Evolutionary conservation across 768 basidiomycete genomes (phyloP), one percentile per base, ranked within the genome.

Genomic region (Leucosporidium creatinivorum): DNA sequence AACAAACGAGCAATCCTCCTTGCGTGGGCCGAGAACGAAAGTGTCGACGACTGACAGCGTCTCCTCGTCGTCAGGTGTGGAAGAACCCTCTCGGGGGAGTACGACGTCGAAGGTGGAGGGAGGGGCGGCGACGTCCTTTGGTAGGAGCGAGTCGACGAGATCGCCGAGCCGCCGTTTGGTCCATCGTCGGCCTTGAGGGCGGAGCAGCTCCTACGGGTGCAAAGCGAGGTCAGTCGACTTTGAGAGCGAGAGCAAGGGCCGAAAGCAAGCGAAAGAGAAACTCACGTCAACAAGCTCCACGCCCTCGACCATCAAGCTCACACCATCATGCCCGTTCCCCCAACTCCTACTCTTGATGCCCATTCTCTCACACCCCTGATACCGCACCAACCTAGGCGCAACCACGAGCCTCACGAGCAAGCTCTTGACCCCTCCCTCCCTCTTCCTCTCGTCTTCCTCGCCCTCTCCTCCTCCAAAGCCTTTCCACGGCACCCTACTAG

Each of bases 241-340:
- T 69, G n/a, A 78, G 50, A 10, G 76, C 49, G 47, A 75, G 63
- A 33, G 33, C 4, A 33, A 10, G 39, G 15, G 39, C 3, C 39
- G 8, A 3, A 17, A 44, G 8, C 5, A 33, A 44, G 39, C 39
- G 39, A 44, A 36, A 44, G 39, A 44, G 39, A 44, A 36, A 44
- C 39, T 44, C 39, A 44, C 39, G 15, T 44, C 39, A 13, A 44
- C 39, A 13, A 44, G 39, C 8, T 44, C 39, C 3, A 80, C 77
- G 2, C 63, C 61, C 66, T 81, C 79, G 12, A 81, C 75, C 17
- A 77, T 73, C 49, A 80, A 67, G 62, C 78, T 79, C 30, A 77
- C 75, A 1, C 80, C 81, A 63, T 81, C 80, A 68, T 81, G 81
- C 8, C 78, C 77, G 69, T 81, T 81, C 0, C 81, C 81, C 81